Percentiles rank a stretch among this genome's conserved stretches.
phyloP scores from a whole-genome alignment of 1,284 basidiomycete species.

The Xerocomus cyaneibrunnescens region DNA sequence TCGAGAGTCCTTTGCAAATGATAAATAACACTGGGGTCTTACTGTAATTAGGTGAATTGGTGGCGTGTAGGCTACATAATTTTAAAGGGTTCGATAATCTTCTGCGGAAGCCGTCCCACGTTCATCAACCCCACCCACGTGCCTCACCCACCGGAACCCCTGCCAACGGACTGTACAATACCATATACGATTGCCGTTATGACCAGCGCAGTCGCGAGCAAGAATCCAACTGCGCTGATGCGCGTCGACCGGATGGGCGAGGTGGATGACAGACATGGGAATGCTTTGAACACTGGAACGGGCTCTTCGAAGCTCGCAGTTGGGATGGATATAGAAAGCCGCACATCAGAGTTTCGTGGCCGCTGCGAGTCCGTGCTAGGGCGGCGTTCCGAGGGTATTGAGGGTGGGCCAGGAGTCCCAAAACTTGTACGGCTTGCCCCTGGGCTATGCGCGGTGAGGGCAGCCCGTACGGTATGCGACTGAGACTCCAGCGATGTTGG shows the following conservation, averaged over 20 bases:
- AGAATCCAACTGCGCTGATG: slow-evolving; percentile 11
- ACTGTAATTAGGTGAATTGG: too few relatives aligned
- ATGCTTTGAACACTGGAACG: slow-evolving; percentile 13
- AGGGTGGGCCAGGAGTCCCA: not conserved
- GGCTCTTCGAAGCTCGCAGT: not conserved
- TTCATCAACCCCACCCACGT: too few relatives aligned
- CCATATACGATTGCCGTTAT: slow-evolving; percentile 21
- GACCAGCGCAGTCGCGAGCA: slow-evolving; percentile 12
- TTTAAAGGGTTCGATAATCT: too few relatives aligned
- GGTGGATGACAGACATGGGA: slow-evolving; percentile 9
- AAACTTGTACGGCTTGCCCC: slow-evolving; percentile 3
- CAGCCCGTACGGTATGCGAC: slow-evolving; percentile 12
- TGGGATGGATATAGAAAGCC: slow-evolving; percentile 3
- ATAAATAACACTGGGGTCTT: too few relatives aligned
- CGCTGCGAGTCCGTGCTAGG: not conserved
- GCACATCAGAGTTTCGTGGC: slow-evolving; percentile 5
- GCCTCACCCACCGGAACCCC: not conserved
- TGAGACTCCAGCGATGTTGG: slow-evolving; percentile 7
- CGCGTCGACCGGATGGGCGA: slow-evolving; percentile 15
- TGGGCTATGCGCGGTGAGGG: slow-evolving; percentile 1
- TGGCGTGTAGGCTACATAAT: too few relatives aligned
- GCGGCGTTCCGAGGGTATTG: not conserved
- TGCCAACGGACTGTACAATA: slow-evolving; percentile 10
- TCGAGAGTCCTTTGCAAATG: too few relatives aligned
- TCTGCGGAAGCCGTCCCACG: too few relatives aligned